These are phyloP conservation scores for Cladosporium sp. DNA, from an alignment of 2,329 filamentous ascomycete genomes.

Conservation along the genomic window DNA sequence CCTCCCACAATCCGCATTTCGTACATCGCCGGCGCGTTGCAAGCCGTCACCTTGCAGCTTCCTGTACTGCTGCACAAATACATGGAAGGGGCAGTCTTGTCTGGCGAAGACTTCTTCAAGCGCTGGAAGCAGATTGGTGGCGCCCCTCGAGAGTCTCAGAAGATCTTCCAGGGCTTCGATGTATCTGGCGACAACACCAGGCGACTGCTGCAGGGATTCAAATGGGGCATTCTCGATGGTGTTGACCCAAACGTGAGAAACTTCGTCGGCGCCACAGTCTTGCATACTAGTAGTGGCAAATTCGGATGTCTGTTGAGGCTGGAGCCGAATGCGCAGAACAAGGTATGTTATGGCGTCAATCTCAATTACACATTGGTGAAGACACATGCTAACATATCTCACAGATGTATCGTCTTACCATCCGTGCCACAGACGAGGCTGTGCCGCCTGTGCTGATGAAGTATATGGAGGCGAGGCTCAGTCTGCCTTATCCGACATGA, in stretches of 20 bases:
- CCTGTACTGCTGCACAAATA: slow-evolving; percentile 90
- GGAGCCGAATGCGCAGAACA: slow-evolving; percentile 88
- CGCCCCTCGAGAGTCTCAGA: slow-evolving; percentile 78
- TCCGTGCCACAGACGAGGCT: slow-evolving; percentile 86
- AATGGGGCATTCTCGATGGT: slow-evolving; percentile 78
- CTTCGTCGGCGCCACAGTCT: slow-evolving; percentile 82
- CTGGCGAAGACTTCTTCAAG: slow-evolving; percentile 95
- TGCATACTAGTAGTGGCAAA: slow-evolving; percentile 83
- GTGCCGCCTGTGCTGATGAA: slow-evolving; percentile 78
- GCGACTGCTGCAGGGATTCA: slow-evolving; percentile 74
- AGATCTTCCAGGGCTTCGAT: slow-evolving; percentile 68
- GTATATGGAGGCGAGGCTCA: slow-evolving; percentile 79
- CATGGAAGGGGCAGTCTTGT: slow-evolving; percentile 86
- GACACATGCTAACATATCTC: slow-evolving; percentile 15
- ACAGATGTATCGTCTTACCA: slow-evolving; percentile 92
- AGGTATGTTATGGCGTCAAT: slow-evolving; percentile 57
- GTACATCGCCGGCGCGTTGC: slow-evolving; percentile 88
- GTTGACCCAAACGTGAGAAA: slow-evolving; percentile 94
- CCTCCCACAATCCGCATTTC: slow-evolving; percentile 89
- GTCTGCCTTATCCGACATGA: slow-evolving; percentile 38
- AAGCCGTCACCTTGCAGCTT: slow-evolving; percentile 86
- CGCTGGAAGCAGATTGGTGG: slow-evolving; percentile 98
- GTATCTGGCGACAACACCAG: slow-evolving; percentile 69
- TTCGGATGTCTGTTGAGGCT: slow-evolving; percentile 89
- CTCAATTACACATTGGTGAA: too few relatives aligned